Evolutionary conservation across 2,329 filamentous ascomycete species (phyloP), one percentile per base, ranked within the genome.

Genomic region (Apiospora koreana): DNA sequence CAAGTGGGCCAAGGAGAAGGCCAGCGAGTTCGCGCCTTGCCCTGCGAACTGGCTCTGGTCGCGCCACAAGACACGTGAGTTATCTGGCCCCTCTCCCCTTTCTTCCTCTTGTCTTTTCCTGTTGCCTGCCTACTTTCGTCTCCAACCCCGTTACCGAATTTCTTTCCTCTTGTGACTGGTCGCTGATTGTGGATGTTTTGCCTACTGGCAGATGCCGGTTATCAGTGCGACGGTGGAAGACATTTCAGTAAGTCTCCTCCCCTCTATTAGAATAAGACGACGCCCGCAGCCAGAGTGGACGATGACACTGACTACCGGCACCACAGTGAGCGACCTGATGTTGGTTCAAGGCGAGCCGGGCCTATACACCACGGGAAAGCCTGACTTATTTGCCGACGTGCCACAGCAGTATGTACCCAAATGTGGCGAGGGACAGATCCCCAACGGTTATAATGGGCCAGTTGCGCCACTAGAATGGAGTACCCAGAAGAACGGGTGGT

Each of bases 1-100:
- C 65, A 25, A 9, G 28, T 73, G 73, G 73, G 72, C 73, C 31
- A 71, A 45, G 67, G 2, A n/a, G 5, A 74, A 74, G 71, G 72
- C 69, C 16, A 58, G 35, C 50, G 35, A 68, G 28, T 68, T 73
- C 48, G 73, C 73, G 65, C 72, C 73, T 31, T 74, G 73, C 66
- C 73, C 73, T n/a, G 45, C 14, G 41, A 46, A 42, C 3, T 73
- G 45, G 23, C 12, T 25, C 5, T 74, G 73, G 73, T 9, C 38
- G 23, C 66, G 73, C 23, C 67, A 70, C 38, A 18, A 4, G 9
- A 14, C 25, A 6, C 41, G 46, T 69, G 54, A 68, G 69, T 45
- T 9, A 43, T 43, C 28, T 23, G 65, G 18, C 41, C 45, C 65
- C n/a, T 41, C 14, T 45, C 35, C 18, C 31, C 18, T 4, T 28